Base-by-base conservation (phyloP, 1,139 yeast genomes). In the Magnusiomyces suaveolens region DNA sequence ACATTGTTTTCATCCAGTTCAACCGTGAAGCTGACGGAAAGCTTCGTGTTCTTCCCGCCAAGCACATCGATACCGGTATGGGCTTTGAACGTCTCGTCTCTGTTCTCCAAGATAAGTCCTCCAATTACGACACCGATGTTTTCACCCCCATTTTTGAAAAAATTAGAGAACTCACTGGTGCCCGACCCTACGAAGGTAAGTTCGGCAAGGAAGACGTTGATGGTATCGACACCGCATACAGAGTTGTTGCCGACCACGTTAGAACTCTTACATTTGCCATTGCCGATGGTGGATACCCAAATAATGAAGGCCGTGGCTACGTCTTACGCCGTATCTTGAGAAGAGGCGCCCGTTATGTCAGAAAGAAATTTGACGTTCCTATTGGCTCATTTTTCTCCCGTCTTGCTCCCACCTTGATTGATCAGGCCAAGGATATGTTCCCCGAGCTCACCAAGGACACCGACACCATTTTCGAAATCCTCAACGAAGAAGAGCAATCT, bases 271-370 rank as follows among this genome's bases (percentile, higher is more conserved):
- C 96, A 2, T 87, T 92, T 71, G 97, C 99, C 54, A 79, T 92
- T 60, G 87, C 96, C 52, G 99, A 92, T 71, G 99, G 99, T 65
- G 98, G 98, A 65, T 97, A 94, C 56, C 99, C 99, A 66, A 92
- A 92, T 73, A 92, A 90, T 67, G 98, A 92, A 69, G 99, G 99
- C 65, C 85, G 98, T 74, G 99, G 99, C 63, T 92, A 92, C 66
- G 99, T 92, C 44, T 76, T 92, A 68, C 84, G 99, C 75, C 85
- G 99, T 75, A 89, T 92, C 64, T 78, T 92, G 66, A 86, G 99
- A 77, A 85, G 99, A 76, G 99, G 98, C 66, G 87, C 96, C 49
- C 87, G 98, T 72, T 92, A 87, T 66, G 97, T 86, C 51, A 86
- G 97, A 72, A 92, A 92, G 75, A 89, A 92, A 75, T 84, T 92